phyloP scores from a whole-genome alignment of 139 green algal species.

The Closterium sp. region DNA sequence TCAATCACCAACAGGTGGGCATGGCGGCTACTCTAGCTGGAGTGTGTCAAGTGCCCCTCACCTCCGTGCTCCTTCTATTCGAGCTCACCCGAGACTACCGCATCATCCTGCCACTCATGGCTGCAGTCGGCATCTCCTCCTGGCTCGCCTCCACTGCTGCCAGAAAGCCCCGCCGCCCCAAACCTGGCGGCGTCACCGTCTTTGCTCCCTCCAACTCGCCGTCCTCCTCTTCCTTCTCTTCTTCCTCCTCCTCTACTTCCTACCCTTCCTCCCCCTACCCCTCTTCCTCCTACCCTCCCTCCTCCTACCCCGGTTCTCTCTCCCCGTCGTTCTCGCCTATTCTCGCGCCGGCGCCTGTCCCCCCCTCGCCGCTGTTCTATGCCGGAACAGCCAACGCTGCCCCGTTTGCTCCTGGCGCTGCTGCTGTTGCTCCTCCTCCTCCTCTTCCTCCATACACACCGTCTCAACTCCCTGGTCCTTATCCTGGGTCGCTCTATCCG shows the following conservation, averaged over 20 bases:
- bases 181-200: neutral
- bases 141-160: slow-evolving; percentile 33
- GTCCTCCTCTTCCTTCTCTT: neutral
- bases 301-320: neutral
- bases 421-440: neutral
- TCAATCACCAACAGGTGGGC: neutral
- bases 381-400: neutral
- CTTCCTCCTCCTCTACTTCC: slow-evolving; percentile 4
- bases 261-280: neutral
- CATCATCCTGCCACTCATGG: slow-evolving; percentile 76
- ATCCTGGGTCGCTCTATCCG: neutral
- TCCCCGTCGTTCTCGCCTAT: neutral
- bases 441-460: neutral
- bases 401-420: neutral
- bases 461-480: neutral
- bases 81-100: slow-evolving; percentile 77
- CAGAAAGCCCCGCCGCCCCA: neutral
- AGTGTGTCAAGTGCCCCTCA: too few relatives aligned
- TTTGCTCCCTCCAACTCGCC: neutral
- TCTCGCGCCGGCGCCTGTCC: neutral
- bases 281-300: neutral
- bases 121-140: slow-evolving; percentile 60
- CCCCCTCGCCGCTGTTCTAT: neutral
- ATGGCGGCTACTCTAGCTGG: too few relatives aligned
- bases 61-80: slow-evolving; percentile 69